Evolutionary conservation across 2,329 filamentous ascomycete genomes (phyloP), one percentile per base, ranked within the genome.

Genomic region (Coniochaeta sp.): DNA sequence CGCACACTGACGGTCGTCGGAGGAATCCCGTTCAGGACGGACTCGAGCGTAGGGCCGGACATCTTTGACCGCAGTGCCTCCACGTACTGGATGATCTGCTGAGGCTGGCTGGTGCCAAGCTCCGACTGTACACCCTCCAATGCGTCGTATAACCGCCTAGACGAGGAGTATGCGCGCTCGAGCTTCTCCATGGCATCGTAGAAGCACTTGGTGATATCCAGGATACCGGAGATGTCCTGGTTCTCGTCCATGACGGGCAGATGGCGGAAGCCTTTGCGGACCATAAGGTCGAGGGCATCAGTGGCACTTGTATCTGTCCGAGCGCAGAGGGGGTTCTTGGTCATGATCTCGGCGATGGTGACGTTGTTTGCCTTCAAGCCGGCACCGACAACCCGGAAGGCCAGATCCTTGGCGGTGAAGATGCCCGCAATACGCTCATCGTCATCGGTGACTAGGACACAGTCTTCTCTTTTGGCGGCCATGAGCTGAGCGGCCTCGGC

Each of bases 111-210:
- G 50, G 92, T 87, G 38, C 94, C 94, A 31, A 99, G 79, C 70
- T 99, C 94, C 2, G 92, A 96, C 72, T 99, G 94, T 3, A 99
- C 94, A 69, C 94, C 94, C 72, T 99, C 94, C 53, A 99, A 75
- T 30, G 94, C 94, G 75, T 97, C 94, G 69, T 99, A 97, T 20
- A 99, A 81, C 71, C 96, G 96, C 60, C 94, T 85, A n/a, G 94
- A 99, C 14, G 94, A 97, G 58, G 90, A 91, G 69, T 99, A 99
- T 49, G 94, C 94, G 49, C 94, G 87, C 76, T 99, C 94, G 55
- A 99, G 76, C 77, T 99, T 99, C 77, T 99, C 94, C 94, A 99
- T 99, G 40, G 94, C 94, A 72, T 99, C 94, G 72, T 99, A 99
- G 71, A 99, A 99, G 73, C 94, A 99, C 73, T 97, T 99, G 52